These are phyloP conservation scores for Eucalyptus curtisii DNA, from an alignment of 345 rosid species.

Conservation along the genomic window DNA sequence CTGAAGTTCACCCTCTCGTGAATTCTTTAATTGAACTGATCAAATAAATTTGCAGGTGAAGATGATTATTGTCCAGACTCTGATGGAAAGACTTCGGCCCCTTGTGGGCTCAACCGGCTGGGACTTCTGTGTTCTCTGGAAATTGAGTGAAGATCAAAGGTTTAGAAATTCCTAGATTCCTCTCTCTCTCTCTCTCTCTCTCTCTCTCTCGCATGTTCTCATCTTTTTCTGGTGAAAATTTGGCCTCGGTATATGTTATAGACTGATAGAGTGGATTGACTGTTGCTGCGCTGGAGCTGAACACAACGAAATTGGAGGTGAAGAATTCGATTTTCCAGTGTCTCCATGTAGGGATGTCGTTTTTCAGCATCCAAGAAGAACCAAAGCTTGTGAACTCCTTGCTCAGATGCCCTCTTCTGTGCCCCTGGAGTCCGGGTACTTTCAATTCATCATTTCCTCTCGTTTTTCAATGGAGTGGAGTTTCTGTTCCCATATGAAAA, in stretches of 20 bases:
- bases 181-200: not conserved
- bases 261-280: conserved; percentile 65
- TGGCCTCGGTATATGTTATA: not conserved
- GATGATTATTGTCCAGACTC: conserved; percentile 35
- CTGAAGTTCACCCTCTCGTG: not conserved
- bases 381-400: conserved; percentile 61
- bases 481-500: not conserved
- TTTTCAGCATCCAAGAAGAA: conserved; percentile 52
- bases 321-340: conserved; percentile 37
- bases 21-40: not conserved
- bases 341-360: conserved; percentile 49
- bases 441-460: not conserved
- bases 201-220: not conserved
- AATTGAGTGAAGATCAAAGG: conserved; percentile 80
- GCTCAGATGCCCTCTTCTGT: conserved; percentile 56
- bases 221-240: not conserved
- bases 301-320: conserved; percentile 14
- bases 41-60: not conserved
- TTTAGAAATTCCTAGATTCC: not conserved
- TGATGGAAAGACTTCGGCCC: conserved; percentile 58
- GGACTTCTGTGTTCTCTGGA: conserved; percentile 88
- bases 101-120: conserved; percentile 60
- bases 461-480: not conserved
- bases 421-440: conserved; percentile 53
- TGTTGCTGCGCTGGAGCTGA: conserved; percentile 77